A percentile compares a stretch with the other conserved stretches of the same genome.
These are phyloP conservation scores for Spiromastix sp. DNA, from an alignment of 2,329 filamentous ascomycete genomes.

Conservation along the genomic window DNA sequence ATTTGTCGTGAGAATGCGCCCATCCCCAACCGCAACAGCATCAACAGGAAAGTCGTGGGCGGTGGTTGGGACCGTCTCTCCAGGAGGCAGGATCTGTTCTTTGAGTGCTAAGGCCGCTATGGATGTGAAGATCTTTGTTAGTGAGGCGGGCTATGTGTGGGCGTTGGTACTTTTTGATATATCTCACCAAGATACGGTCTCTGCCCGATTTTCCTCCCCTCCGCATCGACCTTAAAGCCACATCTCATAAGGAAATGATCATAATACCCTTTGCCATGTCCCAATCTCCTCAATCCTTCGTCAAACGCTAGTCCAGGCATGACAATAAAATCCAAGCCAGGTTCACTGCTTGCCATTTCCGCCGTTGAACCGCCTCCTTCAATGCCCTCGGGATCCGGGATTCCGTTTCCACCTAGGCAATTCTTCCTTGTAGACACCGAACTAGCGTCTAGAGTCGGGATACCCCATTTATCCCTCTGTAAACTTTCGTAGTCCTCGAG, in stretches of 20 bases:
- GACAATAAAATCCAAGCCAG: slow-evolving; percentile 70
- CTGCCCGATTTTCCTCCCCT: slow-evolving; percentile 19
- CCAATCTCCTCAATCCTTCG: slow-evolving; percentile 60
- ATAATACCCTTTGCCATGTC: slow-evolving; percentile 95
- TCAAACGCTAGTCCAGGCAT: slow-evolving; percentile 94
- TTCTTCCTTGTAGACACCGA: slow-evolving; percentile 59
- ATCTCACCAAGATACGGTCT: slow-evolving; percentile 52
- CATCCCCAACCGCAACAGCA: slow-evolving; percentile 63
- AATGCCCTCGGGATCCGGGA: slow-evolving; percentile 17
- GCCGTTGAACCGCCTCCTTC: slow-evolving; percentile 1
- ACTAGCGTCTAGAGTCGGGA: slow-evolving; percentile 65
- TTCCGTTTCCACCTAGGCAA: slow-evolving; percentile 57
- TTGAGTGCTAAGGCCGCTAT: slow-evolving; percentile 69
- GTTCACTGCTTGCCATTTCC: slow-evolving; percentile 15
- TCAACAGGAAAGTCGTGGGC: slow-evolving; percentile 71
- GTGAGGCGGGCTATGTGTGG: background rate
- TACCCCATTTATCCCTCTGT: slow-evolving; percentile 77
- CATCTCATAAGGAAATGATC: slow-evolving; percentile 83
- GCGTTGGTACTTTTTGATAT: background rate
- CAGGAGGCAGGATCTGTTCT: slow-evolving; percentile 67
- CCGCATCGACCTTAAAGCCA: slow-evolving; percentile 35
- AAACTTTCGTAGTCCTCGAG: slow-evolving; percentile 69
- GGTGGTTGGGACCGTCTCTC: slow-evolving; percentile 60
- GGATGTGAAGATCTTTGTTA: slow-evolving; percentile 18
- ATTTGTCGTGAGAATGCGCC: slow-evolving; percentile 37